Conservation (phyloP, 306 rosid genomes). For the Acacia confusa region DNA sequence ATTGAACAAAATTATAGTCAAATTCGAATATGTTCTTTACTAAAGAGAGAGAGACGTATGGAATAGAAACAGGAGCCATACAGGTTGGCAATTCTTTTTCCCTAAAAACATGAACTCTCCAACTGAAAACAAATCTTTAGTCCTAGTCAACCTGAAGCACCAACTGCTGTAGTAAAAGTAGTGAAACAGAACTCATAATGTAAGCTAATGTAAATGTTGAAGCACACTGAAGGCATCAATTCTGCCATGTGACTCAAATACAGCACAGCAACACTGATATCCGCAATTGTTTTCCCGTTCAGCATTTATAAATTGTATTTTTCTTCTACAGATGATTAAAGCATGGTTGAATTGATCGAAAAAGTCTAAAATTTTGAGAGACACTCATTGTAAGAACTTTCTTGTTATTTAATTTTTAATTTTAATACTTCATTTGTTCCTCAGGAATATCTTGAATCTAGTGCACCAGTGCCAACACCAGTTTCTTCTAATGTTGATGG, state of each 20-base stretch:
- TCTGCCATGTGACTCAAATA: neutral
- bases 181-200: neutral
- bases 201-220: neutral
- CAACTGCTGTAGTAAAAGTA: neutral
- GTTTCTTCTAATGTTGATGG: slow-evolving; percentile 51
- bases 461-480: slow-evolving; percentile 39
- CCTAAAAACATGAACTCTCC: neutral
- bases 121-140: neutral
- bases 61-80: neutral
- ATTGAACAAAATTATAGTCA: neutral
- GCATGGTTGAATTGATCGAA: slow-evolving; percentile 3
- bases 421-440: slow-evolving; percentile 30
- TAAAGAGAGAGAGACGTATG: neutral
- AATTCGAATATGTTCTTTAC: neutral
- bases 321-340: neutral
- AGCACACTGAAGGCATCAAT: neutral
- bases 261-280: neutral
- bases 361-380: slow-evolving; percentile 23
- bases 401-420: slow-evolving; percentile 12
- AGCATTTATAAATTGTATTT: neutral
- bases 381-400: slow-evolving; percentile 12
- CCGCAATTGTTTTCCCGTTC: neutral
- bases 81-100: neutral
- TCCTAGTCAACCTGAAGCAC: neutral
- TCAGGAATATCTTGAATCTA: slow-evolving; percentile 68